A percentile compares a stretch with the other conserved stretches of the same genome.
Conservation (phyloP, 225 moss, liverwort and hornwort species). For the Lunularia cruciata region DNA sequence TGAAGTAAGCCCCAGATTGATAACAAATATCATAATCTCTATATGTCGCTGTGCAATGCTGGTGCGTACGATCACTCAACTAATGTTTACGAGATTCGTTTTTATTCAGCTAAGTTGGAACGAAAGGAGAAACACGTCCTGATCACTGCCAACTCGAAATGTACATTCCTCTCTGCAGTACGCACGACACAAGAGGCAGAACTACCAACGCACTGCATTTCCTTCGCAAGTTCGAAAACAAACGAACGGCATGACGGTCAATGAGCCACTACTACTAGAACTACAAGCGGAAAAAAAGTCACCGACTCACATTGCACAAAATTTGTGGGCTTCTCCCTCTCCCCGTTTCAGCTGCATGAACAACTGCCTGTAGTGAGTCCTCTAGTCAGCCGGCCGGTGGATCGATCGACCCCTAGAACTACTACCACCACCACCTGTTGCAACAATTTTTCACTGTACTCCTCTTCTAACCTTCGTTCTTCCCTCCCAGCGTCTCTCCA, state of each 20-base stretch:
- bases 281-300: neutral
- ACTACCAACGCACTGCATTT: neutral
- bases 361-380: neutral
- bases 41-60: too few species aligned
- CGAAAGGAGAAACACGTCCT: neutral
- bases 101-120: too few species aligned
- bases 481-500: neutral
- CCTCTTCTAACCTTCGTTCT: too few species aligned
- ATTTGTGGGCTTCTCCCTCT: neutral
- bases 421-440: neutral
- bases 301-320: neutral
- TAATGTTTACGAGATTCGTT: too few species aligned
- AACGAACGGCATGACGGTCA: neutral
- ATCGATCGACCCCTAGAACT: neutral
- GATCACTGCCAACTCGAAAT: neutral
- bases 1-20: too few species aligned
- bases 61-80: too few species aligned
- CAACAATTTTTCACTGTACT: slow-evolving; percentile 4
- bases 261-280: too few species aligned
- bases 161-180: too few species aligned
- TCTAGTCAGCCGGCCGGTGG: slow-evolving; percentile 5
- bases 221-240: neutral
- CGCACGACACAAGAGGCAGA: too few species aligned
- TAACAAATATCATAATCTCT: too few species aligned
- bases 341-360: slow-evolving; percentile 2